Base-by-base conservation (phyloP, 2,329 filamentous ascomycete genomes). In the Talaromyces islandicus region DNA sequence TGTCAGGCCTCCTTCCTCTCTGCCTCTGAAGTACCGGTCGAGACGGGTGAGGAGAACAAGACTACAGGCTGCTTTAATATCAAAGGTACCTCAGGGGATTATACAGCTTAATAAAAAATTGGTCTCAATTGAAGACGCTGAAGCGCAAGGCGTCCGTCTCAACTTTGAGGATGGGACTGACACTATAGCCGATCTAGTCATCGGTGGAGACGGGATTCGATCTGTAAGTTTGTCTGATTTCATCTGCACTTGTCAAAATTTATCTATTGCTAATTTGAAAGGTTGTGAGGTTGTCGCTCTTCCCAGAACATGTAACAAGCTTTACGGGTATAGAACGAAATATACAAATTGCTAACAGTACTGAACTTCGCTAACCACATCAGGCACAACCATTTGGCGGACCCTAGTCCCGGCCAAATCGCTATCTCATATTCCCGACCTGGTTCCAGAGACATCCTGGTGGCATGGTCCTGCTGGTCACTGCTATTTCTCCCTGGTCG, bases 91-190 rank as follows among this genome's bases (percentile, higher is more conserved):
- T 2, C 35, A 38, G 21, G 54, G 54, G 1, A 56, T 56, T 11
- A 56, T 56, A 56, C 54, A 56, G 21, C 54, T 56, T 27, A 56
- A 56, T 56, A 56, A 43, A 56, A 41, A n/a, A 46, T 46, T 56
- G 24, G 35, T 56, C 14, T 56, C 54, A 29, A 25, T 56, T 21
- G 29, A 56, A 19, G 54, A 56, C 38, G 27, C 30, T 32, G 54
- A 5, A 29, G 14, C 17, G 19, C 54, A 43, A 25, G 54, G 54
- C 11, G 54, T 56, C 25, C 54, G 25, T 43, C 54, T 56, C n/a
- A 41, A 4, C 2, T 56, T 56, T 25, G 54, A 41, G 24, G 54
- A 56, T 35, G 54, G 35, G 12, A 27, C 30, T n/a, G 54, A 56
- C 19, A 56, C 54, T 17, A 29, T 25, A 27, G 54, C 35, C 7